Conservation (phyloP, 2,329 filamentous ascomycete genomes). For the Juglanconis oblonga region DNA sequence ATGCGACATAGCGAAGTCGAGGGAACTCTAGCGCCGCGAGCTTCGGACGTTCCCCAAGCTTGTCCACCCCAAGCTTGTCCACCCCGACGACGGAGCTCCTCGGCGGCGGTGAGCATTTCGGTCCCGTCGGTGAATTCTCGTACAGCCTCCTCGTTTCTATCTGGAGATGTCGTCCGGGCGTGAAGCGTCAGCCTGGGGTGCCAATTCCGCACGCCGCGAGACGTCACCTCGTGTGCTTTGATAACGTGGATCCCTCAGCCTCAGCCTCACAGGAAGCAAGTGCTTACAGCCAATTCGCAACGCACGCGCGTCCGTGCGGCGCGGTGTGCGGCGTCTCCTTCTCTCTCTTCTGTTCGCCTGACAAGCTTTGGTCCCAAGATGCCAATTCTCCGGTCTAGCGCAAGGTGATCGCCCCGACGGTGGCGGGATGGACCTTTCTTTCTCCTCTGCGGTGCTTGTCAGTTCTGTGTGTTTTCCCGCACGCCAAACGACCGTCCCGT, state of each 20-base stretch:
- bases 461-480: background rate
- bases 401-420: background rate
- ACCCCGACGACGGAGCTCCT: conserved; percentile 5
- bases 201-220: too few species aligned
- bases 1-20: background rate
- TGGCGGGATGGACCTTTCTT: background rate
- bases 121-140: background rate
- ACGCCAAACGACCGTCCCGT: background rate
- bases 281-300: background rate
- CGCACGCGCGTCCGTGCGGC: background rate
- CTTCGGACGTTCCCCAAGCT: conserved; percentile 27
- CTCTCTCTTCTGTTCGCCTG: background rate
- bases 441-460: background rate
- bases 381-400: background rate
- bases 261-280: background rate
- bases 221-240: background rate
- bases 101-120: background rate
- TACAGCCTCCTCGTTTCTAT: background rate
- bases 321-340: background rate
- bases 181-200: background rate
- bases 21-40: background rate
- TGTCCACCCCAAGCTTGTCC: conserved; percentile 16
- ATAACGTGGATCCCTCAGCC: background rate
- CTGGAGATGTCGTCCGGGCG: too few species aligned
- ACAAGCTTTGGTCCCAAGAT: background rate